Base-by-base conservation (phyloP, 768 basidiomycete species). In the Termitomyces sp. region DNA sequence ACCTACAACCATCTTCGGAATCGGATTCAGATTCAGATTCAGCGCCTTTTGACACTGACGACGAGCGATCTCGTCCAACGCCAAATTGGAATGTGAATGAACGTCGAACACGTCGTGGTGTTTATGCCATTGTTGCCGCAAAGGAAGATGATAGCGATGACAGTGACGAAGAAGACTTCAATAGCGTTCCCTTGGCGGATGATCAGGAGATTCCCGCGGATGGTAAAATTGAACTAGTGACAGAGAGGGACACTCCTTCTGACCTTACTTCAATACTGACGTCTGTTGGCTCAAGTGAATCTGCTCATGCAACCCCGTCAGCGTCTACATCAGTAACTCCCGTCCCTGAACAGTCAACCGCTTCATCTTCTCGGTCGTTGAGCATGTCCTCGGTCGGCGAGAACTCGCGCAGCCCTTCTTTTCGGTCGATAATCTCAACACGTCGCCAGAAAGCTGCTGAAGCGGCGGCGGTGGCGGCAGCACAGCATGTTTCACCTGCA, bases 51-150 rank as follows among this genome's bases (percentile, higher is more conserved):
- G 71, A 72, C 30, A 70, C 73, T 22, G 77, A 76, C 55, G 74
- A 73, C 57, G 79, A 80, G 59, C 72, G 67, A 20, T 63, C 69
- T 50, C 61, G 43, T 48, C 55, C 66, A 50, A 64, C 76, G 59
- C 54, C 72, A 56, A 60, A 65, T 45, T 71, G 85, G 55, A 88
- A 92, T 63, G 72, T 91, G 60, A 87, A 92, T 65, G 90, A 92
- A 68, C 79, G 90, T 40, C 78, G 90, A 61, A 92, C 90, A 50
- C 83, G 90, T 32, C 80, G 90, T 43, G 90, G 90, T 33, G 90
- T 92, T 18, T 92, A 92, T 67, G 87, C 87, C 30, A 81, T 89
- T 41, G 71, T 86, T 60, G 76, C 79, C 60, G 78, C 82, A 59
- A 76, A 79, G 58, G 81, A 79, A 55, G 80, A 84, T 22, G 82